These are phyloP conservation scores for Coprinellus micaceus DNA, from an alignment of 768 basidiomycete genomes.

Conservation along the genomic window DNA sequence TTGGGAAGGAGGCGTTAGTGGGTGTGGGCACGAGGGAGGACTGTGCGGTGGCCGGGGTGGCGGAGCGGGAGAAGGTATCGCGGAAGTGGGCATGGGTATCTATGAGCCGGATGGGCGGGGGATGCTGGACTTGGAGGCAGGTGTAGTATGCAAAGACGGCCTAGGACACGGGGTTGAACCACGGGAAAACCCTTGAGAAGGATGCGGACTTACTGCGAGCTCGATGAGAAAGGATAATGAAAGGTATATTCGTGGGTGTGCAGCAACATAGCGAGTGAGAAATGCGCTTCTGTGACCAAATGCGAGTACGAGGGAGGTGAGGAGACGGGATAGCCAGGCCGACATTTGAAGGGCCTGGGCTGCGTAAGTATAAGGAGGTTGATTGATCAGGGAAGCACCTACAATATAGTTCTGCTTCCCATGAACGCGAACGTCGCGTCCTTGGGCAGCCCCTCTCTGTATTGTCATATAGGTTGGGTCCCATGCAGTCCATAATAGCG, in stretches of 20 bases:
- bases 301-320: slow-evolving; percentile 41
- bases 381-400: slow-evolving; percentile 20
- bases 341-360: slow-evolving; percentile 55
- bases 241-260: slow-evolving; percentile 44
- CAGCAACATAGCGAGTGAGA: slow-evolving; percentile 32
- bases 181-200: slow-evolving; percentile 1
- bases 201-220: slow-evolving; percentile 45
- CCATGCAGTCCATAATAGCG: slow-evolving; percentile 81
- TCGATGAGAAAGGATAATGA: slow-evolving; percentile 46
- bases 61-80: slow-evolving; percentile 37
- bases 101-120: slow-evolving; percentile 68
- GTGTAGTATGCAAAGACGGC: slow-evolving; percentile 47
- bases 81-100: slow-evolving; percentile 45
- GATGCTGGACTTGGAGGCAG: slow-evolving; percentile 60
- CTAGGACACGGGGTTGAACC: slow-evolving; percentile 30
- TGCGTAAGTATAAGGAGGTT: neutral
- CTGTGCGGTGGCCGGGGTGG: slow-evolving; percentile 37
- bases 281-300: slow-evolving; percentile 36
- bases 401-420: slow-evolving; percentile 67
- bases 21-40: slow-evolving; percentile 14
- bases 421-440: slow-evolving; percentile 62
- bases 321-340: slow-evolving; percentile 52
- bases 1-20: slow-evolving; percentile 17
- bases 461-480: slow-evolving; percentile 73
- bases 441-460: slow-evolving; percentile 61